Base-by-base conservation (phyloP, 2,329 filamentous ascomycete species). In the Didymosphaeria variabile region DNA sequence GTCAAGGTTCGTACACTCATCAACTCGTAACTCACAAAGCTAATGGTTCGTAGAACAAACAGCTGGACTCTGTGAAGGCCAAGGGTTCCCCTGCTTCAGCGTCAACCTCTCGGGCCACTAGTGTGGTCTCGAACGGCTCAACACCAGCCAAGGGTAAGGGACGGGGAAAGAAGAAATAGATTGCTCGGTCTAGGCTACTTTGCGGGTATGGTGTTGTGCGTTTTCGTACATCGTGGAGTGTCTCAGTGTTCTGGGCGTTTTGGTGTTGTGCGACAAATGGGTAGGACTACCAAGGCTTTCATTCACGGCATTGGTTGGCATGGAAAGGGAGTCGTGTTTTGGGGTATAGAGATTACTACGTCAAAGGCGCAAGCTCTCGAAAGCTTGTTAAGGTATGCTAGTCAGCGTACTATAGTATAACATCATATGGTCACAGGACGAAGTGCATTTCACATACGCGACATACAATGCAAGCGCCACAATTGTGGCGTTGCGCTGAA, bases 61-160 rank as follows among this genome's bases (percentile, higher is more conserved):
- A 92, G 55, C 87, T 97, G 51, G 95, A 97, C 70, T 92, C 90
- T 50, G 88, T 97, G 74, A 97, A 97, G 80, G 88, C 86, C 54
- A 84, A 82, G 55, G 88, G 85, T 80, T 95, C 94, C 78, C 86
- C 87, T 53, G 91, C 87, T 59, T 95, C 93, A 1, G 86, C 90
- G 5, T 85, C 89, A 5, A 91, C 90, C 0, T 97, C 94, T 7
- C 87, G 95, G 65, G 94, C 94, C 17, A 94, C 90, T 5, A 98
- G 95, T 76, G 93, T 97, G 29, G 88, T 87, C 34, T 97, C 94
- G 0, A 92, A 87, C 47, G 86, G 84, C 40, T 91, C 90, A 5
- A 82, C 80, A 61, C 73, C 83, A 55, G 80, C 83, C 13, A 70
- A 72, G 77, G 61, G 69, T 5, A 78, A 84, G 74, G 73, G 78